Percentiles rank a stretch among this genome's conserved stretches.
phyloP scores from a whole-genome alignment of 148 eudicot genomes.

The Persicaria maculosa region DNA sequence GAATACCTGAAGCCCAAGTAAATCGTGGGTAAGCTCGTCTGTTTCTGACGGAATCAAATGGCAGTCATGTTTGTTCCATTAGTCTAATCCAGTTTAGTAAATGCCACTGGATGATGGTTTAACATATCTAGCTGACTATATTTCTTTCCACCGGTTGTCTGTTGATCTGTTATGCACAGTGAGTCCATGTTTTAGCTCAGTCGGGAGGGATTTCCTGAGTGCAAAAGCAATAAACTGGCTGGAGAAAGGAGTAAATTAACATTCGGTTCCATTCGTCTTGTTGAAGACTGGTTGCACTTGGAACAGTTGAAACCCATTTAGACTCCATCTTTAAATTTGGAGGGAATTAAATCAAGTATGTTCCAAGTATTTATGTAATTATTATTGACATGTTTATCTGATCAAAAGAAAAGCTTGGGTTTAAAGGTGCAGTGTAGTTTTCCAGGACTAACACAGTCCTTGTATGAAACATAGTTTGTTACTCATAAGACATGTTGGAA shows the following conservation, averaged over 20 bases:
- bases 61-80: too few species aligned
- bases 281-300: not conserved
- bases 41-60: not conserved
- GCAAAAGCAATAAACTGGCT: not conserved
- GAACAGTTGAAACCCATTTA: not conserved
- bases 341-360: not conserved
- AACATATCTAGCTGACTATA: not conserved
- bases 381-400: not conserved
- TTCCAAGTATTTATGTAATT: not conserved
- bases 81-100: not conserved
- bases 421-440: not conserved
- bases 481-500: not conserved
- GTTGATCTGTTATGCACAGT: constrained; percentile 4
- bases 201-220: not conserved
- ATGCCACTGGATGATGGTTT: not conserved
- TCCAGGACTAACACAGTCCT: not conserved
- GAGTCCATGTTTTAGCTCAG: not conserved
- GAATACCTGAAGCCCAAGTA: constrained; percentile 37
- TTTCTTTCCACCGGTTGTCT: not conserved
- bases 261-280: too few species aligned
- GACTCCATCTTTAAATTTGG: not conserved
- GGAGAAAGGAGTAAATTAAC: not conserved
- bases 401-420: not conserved
- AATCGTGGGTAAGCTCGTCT: not conserved
- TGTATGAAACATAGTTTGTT: not conserved